A percentile compares a stretch with the other conserved stretches of the same genome.
These are phyloP conservation scores for Clitopilus hobsonii DNA, from an alignment of 768 basidiomycete species.

Conservation along the genomic window DNA sequence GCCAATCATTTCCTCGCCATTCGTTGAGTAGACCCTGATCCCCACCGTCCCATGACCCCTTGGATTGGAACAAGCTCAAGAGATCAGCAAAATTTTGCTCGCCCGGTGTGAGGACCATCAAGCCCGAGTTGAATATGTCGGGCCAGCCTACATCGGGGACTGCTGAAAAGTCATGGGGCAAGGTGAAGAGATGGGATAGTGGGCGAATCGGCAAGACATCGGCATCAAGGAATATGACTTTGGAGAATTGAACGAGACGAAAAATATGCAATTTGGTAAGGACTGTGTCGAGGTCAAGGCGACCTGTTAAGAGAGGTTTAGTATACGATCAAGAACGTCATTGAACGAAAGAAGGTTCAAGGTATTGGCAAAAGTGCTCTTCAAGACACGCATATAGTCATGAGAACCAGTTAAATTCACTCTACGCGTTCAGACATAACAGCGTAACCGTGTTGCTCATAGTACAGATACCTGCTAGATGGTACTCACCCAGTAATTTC, in stretches of 20 bases:
- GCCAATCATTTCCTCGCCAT: slow-evolving; percentile 85
- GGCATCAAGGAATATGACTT: slow-evolving; percentile 89
- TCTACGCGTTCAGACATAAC: slow-evolving; percentile 4
- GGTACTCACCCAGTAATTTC: slow-evolving; percentile 73
- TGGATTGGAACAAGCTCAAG: slow-evolving; percentile 61
- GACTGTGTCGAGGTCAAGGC: slow-evolving; percentile 88
- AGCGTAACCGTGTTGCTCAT: not conserved
- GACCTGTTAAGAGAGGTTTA: slow-evolving; percentile 50
- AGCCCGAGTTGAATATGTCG: slow-evolving; percentile 98
- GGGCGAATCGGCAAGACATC: slow-evolving; percentile 87
- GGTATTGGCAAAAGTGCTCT: not conserved
- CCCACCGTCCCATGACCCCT: slow-evolving; percentile 96
- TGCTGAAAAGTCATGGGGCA: slow-evolving; percentile 84
- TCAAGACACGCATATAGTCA: not conserved
- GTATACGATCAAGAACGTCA: not conserved
- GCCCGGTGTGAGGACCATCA: slow-evolving; percentile 81
- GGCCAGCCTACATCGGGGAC: slow-evolving; percentile 99
- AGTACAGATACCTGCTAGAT: not conserved
- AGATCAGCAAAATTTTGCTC: slow-evolving; percentile 80
- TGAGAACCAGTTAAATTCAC: not conserved
- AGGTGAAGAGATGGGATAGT: slow-evolving; percentile 85
- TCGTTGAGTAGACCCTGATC: slow-evolving; percentile 98
- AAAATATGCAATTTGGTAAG: slow-evolving; percentile 97
- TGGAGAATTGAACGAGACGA: slow-evolving; percentile 81
- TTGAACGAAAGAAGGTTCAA: not conserved